phyloP scores from a whole-genome alignment of 1,139 yeast species.

The Ogataea hybrid region DNA sequence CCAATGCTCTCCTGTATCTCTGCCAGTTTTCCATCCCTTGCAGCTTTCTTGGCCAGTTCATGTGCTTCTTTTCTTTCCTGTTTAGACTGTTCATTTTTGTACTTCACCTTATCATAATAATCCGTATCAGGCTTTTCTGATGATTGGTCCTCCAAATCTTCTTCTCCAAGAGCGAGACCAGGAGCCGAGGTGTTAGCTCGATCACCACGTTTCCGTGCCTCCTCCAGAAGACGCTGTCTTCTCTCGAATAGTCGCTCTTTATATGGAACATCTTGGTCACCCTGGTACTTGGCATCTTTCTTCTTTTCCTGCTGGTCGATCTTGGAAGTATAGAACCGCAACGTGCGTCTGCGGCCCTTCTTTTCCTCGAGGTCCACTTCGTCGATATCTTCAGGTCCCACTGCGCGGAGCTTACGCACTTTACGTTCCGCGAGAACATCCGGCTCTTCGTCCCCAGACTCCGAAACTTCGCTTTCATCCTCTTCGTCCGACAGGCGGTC shows the following conservation, averaged over 20 bases:
- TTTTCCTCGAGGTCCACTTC: constrained; percentile 89
- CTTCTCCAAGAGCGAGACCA: constrained; percentile 57
- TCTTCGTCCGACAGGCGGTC: constrained; percentile 11
- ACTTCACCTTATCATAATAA: constrained; percentile 52
- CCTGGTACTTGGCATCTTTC: constrained; percentile 58
- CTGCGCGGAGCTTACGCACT: constrained; percentile 36
- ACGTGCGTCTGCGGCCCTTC: constrained; percentile 72
- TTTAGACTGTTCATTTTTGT: constrained; percentile 47
- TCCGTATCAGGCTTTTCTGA: constrained; percentile 37
- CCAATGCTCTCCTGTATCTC: constrained; percentile 67
- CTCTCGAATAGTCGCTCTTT: constrained; percentile 86
- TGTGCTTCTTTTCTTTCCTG: constrained; percentile 63
- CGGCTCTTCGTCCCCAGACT: constrained; percentile 27
- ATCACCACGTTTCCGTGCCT: constrained; percentile 83
- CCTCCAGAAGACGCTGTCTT: constrained; percentile 81
- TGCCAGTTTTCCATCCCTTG: constrained; percentile 78
- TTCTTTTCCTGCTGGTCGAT: constrained; percentile 72
- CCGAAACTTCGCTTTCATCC: constrained; percentile 15
- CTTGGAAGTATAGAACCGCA: constrained; percentile 95
- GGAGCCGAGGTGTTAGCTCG: constrained; percentile 36
- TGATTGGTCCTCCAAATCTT: constrained; percentile 49
- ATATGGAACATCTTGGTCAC: constrained; percentile 93
- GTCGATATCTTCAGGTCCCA: constrained; percentile 53
- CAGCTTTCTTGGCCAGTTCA: constrained; percentile 69
- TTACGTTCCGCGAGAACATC: constrained; percentile 27